A percentile compares a stretch with the other conserved stretches of the same genome.
Evolutionary conservation across 2,329 filamentous ascomycete species (phyloP).

Genomic region (Paracamarosporium sp.): DNA sequence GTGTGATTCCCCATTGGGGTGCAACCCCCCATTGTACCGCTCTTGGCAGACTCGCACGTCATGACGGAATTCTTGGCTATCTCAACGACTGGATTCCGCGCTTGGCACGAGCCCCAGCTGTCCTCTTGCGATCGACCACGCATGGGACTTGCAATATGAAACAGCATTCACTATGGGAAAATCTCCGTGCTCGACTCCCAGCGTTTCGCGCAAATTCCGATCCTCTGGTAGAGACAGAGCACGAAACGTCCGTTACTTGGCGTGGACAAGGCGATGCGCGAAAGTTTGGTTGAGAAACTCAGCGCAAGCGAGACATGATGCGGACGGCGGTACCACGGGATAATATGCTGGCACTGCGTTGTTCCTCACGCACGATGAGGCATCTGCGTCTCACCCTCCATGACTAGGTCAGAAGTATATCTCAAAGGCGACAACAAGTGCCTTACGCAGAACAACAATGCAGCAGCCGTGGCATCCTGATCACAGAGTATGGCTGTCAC

Average conservation of each 20-base stretch:
- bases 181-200: background rate
- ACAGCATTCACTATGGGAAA: background rate
- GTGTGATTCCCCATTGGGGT: conserved; percentile 7
- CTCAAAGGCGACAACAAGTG: background rate
- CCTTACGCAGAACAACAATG: background rate
- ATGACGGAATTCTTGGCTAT: conserved; percentile 22
- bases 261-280: conserved; percentile 13
- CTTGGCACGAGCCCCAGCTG: conserved; percentile 18
- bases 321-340: background rate
- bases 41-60: conserved; percentile 15
- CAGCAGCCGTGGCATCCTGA: background rate
- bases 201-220: background rate
- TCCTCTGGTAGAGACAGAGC: conserved; percentile 4
- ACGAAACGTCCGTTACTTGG: conserved; percentile 18
- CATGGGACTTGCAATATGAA: background rate
- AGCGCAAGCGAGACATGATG: background rate
- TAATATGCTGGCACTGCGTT: background rate
- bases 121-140: background rate
- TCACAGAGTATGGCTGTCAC: background rate
- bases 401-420: background rate
- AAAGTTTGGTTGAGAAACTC: background rate
- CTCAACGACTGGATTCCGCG: conserved; percentile 14
- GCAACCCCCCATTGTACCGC: conserved; percentile 18
- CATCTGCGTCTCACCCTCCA: background rate
- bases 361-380: background rate